These are phyloP conservation scores for Mortierella sp. DNA, from an alignment of 371 early-diverging fungal genomes.

Conservation along the genomic window DNA sequence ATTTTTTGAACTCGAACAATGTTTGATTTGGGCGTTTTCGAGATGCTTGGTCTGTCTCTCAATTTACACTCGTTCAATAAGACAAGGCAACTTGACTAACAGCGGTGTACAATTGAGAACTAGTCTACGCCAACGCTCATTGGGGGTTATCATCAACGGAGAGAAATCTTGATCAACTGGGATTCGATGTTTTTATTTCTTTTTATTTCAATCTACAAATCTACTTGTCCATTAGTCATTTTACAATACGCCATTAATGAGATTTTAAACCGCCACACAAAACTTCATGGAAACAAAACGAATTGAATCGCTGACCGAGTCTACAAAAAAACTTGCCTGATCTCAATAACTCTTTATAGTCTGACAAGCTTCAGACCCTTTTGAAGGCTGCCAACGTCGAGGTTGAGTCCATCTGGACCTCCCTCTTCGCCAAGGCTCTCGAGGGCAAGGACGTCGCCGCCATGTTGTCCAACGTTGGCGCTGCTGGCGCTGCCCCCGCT, in stretches of 20 bases:
- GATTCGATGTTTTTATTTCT: background rate
- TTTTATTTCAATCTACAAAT: too few species aligned
- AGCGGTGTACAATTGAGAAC: too few species aligned
- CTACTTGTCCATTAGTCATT: too few species aligned
- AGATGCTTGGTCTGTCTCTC: too few species aligned
- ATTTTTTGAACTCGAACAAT: too few species aligned
- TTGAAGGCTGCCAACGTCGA: conserved; percentile 93
- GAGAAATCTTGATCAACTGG: background rate
- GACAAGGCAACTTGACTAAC: too few species aligned
- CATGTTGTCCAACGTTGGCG: conserved; percentile 93
- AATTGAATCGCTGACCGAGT: conserved; percentile 14
- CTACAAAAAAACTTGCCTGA: background rate
- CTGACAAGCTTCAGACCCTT: conserved; percentile 94
- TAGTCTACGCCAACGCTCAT: too few species aligned
- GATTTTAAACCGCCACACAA: too few species aligned
- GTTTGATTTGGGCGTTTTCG: too few species aligned
- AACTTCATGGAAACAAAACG: too few species aligned
- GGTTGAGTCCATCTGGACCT: conserved; percentile 96
- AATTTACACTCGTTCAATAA: background rate
- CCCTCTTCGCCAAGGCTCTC: conserved; percentile 98
- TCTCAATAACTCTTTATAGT: conserved; percentile 66
- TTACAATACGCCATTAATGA: too few species aligned
- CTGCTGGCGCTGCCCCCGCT: conserved; percentile 82
- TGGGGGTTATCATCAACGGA: background rate
- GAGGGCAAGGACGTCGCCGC: conserved; percentile 93